Evolutionary conservation across 768 basidiomycete species (phyloP), one percentile per base, ranked within the genome.

Genomic region (Candolleomyces efflorescens): DNA sequence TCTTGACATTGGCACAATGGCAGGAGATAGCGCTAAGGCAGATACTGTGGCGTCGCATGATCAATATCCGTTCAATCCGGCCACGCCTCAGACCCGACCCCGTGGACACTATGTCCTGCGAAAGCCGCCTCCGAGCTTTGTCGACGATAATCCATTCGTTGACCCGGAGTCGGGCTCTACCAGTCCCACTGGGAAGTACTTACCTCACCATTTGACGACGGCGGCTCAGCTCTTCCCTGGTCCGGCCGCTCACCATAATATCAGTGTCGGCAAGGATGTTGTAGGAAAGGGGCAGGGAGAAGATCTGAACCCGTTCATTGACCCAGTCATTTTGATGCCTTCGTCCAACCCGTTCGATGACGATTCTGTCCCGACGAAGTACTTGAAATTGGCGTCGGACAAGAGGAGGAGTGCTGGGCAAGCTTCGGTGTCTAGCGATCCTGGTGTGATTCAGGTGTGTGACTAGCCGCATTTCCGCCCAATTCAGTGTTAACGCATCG

Each of bases 311-410:
- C 51, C 51, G 18, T 52, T 52, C 12, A 11, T 27, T 4, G 51
- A 52, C 22, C 51, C 51, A 1, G 51, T 20, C 15, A 15, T 17
- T 17, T 12, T 52, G n/a, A 15, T n/a, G 26, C 26, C 12, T 5
- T 27, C 27, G 5, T 32, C 26, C 47, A 49, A 56, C 23, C 55
- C 55, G 13, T 56, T 56, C 36, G 45, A 48, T 2, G 46, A 56
- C 18, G 24, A 32, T 41, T 49, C 45, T 39, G 20, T 56, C 37
- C 55, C 55, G 10, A 56, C 55, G 13, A 48, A 56, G 37, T 56
- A 49, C 22, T 12, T 56, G 1, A 49, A 38, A 3, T 37, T 49
- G 24, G 32, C 2, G 32, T 32, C 32, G 6, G 12, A 46, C 12
- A 32, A 56, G 3, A 23, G 38, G 46, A 41, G 37, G 27, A 56